phyloP scores from a whole-genome alignment of 768 basidiomycete species.

The Mycena metata region DNA sequence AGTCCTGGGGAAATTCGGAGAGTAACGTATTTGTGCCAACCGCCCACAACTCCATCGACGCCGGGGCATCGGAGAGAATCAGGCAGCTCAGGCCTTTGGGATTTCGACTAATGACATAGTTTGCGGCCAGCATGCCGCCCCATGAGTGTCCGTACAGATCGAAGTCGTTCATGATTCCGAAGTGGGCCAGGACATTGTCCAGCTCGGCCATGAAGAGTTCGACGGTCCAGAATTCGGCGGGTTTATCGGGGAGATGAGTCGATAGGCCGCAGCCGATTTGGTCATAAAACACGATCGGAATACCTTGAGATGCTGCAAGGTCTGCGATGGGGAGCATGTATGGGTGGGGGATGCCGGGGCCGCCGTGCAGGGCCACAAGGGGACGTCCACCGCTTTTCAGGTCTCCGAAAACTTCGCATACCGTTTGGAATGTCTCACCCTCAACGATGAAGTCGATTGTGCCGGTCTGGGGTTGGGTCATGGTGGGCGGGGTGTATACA shows the following conservation, averaged over 20 bases:
- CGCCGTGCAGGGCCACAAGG: not conserved
- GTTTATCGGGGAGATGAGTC: conserved; percentile 61
- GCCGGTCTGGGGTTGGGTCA: not conserved
- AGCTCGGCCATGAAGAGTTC: conserved; percentile 65
- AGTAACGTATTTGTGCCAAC: conserved; percentile 45
- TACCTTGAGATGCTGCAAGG: conserved; percentile 30
- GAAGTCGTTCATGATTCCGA: conserved; percentile 57
- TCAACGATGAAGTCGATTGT: conserved; percentile 8
- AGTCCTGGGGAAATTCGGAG: conserved; percentile 44
- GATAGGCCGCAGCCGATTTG: conserved; percentile 65
- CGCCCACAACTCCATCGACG: conserved; percentile 48
- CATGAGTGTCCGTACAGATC: conserved; percentile 64
- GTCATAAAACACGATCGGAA: conserved; percentile 65
- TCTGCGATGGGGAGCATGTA: not conserved
- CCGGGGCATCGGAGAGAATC: conserved; percentile 50
- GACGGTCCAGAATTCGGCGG: conserved; percentile 61
- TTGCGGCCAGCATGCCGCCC: conserved; percentile 61
- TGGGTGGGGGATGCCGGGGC: conserved; percentile 2
- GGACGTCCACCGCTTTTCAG: not conserved
- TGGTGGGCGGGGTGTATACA: no score
- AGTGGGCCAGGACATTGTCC: conserved; percentile 56
- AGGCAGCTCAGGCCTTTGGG: conserved; percentile 45
- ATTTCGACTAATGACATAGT: conserved; percentile 33
- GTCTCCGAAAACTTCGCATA: conserved; percentile 3
- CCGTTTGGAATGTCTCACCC: not conserved